phyloP scores from a whole-genome alignment of 345 rosid genomes.

The Brassica rapa region DNA sequence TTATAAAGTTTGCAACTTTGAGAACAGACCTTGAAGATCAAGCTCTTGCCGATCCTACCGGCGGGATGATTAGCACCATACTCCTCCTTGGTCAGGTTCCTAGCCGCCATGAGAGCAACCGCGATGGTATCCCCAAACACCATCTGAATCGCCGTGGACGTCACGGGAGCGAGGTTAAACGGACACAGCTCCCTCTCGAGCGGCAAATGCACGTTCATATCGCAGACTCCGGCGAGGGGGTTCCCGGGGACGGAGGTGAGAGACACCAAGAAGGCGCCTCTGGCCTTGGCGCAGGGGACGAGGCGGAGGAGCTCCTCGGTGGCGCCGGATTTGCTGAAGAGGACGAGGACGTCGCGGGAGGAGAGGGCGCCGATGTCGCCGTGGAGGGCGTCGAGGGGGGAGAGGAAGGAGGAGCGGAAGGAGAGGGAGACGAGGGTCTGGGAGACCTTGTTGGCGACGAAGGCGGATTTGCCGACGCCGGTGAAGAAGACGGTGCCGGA shows the following conservation, averaged over 20 bases:
- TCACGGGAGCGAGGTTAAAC: conserved; percentile 92
- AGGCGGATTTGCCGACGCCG: conserved; percentile 94
- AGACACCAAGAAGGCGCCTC: conserved; percentile 65
- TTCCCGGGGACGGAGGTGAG: conserved; percentile 80
- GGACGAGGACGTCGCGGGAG: conserved; percentile 60
- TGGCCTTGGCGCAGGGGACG: conserved; percentile 87
- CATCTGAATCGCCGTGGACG: conserved; percentile 98
- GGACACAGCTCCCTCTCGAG: conserved; percentile 90
- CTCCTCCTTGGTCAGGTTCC: conserved; percentile 76
- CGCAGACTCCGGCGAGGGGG: conserved; percentile 61
- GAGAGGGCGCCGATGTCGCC: conserved; percentile 85
- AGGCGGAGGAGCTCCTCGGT: conserved; percentile 89
- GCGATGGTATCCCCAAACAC: conserved; percentile 98
- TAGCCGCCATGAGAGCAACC: conserved; percentile 88
- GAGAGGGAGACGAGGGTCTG: conserved; percentile 86
- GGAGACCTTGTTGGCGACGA: conserved; percentile 91
- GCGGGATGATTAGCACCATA: conserved; percentile 97
- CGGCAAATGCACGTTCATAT: conserved; percentile 86
- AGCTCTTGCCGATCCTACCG: conserved; percentile 89
- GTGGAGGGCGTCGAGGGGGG: conserved; percentile 92
- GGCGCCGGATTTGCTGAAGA: conserved; percentile 81
- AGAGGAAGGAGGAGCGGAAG: conserved; percentile 70
- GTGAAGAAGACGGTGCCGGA: conserved; percentile 79
- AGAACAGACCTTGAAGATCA: conserved; percentile 76
- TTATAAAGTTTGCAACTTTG: background rate